phyloP scores from a whole-genome alignment of 768 basidiomycete genomes.

The Pholiota conissans region DNA sequence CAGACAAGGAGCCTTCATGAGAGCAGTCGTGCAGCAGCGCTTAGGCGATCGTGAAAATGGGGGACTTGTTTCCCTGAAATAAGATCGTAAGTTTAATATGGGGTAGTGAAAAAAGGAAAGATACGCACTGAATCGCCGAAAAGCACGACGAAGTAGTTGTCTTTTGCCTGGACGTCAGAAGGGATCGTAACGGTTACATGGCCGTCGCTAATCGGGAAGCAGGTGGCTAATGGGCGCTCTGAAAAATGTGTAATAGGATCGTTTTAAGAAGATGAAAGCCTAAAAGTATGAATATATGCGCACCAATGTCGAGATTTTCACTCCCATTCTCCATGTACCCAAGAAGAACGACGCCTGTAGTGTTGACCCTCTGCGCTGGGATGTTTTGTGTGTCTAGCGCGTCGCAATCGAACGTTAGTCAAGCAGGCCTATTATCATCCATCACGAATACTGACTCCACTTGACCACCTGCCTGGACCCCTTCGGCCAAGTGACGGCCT shows the following conservation, averaged over 20 bases:
- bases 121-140: constrained; percentile 48
- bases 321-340: constrained; percentile 38
- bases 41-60: constrained; percentile 27
- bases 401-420: background rate
- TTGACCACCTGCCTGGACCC: constrained; percentile 37
- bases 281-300: constrained; percentile 15
- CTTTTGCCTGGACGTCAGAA: constrained; percentile 26
- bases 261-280: background rate
- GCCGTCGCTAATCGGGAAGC: constrained; percentile 40
- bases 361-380: constrained; percentile 32
- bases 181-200: constrained; percentile 40
- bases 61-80: constrained; percentile 29
- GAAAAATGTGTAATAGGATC: background rate
- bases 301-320: constrained; percentile 53
- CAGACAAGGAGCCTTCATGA: background rate
- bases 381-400: constrained; percentile 32
- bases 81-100: background rate
- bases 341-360: constrained; percentile 44
- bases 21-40: background rate
- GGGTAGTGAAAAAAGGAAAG: constrained; percentile 15
- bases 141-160: constrained; percentile 49
- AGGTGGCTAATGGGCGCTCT: constrained; percentile 45
- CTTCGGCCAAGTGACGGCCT: constrained; percentile 33
- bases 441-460: constrained; percentile 31
- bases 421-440: background rate